Evolutionary conservation across 2,329 filamentous ascomycete genomes (phyloP), one percentile per base, ranked within the genome.

Genomic region (Cladobotryum protrusum): DNA sequence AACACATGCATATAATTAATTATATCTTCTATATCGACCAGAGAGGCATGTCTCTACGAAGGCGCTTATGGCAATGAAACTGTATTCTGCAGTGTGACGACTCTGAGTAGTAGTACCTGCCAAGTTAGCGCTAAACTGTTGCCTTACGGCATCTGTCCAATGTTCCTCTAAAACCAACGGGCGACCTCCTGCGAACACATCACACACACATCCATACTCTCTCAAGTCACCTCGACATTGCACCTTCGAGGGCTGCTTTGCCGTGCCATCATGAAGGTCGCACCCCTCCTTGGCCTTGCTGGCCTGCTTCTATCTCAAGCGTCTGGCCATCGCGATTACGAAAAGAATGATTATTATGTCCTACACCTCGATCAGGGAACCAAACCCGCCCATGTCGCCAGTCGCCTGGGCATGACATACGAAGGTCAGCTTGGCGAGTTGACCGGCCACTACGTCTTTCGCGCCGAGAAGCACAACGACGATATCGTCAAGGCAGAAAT

Each of bases 321-420:
- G 29, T 66, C 74, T 42, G 66, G 81, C 45, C 72, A 76, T 55
- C 85, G 87, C 59, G 79, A 93, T 63, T 88, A 95, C 74, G 79
- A 86, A 45, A 76, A 79, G 36, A 82, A 90, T 69, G 92, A 99
- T 68, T 97, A 95, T 72, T 96, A 97, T 67, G 90, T 95, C 56
- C 76, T 99, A 43, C 87, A 96, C 57, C 79, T 99, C 61, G 81
- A 86, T 52, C 72, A 79, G 12, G 74, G 78, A 35, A 75, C 79
- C 6, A 76, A 82, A 13, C 89, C 90, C 14, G 70, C 78, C 19
- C 75, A 85, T 37, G 75, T 96, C 55, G 90, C 90, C 24, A 71
- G 74, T 42, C 77, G 82, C 18, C 73, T 99, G 8, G 89, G 88
- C 17, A 74, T 96, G 43, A 76, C 79, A 41, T 85, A 96, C 67